Base-by-base conservation (phyloP, 176 grass and related monocot genomes). In the Raddia guianensis region DNA sequence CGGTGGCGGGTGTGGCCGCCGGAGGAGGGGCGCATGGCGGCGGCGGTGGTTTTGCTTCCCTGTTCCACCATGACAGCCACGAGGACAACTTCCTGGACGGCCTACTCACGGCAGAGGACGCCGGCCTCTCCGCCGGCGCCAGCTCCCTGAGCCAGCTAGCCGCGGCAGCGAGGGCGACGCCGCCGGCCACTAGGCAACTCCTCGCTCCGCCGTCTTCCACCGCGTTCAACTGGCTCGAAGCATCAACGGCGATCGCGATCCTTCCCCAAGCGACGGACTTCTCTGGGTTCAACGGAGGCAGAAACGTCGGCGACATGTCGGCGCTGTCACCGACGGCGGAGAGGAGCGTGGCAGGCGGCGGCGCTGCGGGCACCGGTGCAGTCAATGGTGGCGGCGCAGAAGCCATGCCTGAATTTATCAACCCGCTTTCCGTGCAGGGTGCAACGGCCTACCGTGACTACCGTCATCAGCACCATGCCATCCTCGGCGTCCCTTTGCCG, bases 21-120 rank as follows among this genome's bases (percentile, higher is more conserved):
- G 80, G 69, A 0, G 60, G 60, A 10, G 76, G 48, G 6, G 18
- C 11, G 8, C 79, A 61, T 16, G 50, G 49, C 5, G 55, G 44
- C 18, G 74, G 79, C 70, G 74, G 53, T 62, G 83, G 79, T 64
- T 93, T 76, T 82, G 67, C 32, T 40, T 50, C 84, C 2, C 72
- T 94, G 34, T 73, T 91, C 68, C 85, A 82, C 61, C 82, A 91
- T 15, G 74, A 84, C 53, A 86, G 80, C 66, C 84, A 94, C 72
- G 92, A 95, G 19, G 85, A 88, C 33, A 88, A 70, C 77, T 95
- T 98, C 84, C 86, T 95, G 27, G 72, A 91, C 8, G 86, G 95
- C 4, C 81, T 95, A 9, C 83, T 98, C 61, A 83, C 88, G 0
- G 73, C n/a, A 9, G 76, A 84, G 13, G 69, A 84, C 32, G 62